These are phyloP conservation scores for Prunus armeniaca DNA, from an alignment of 306 rosid genomes.

Conservation along the genomic window DNA sequence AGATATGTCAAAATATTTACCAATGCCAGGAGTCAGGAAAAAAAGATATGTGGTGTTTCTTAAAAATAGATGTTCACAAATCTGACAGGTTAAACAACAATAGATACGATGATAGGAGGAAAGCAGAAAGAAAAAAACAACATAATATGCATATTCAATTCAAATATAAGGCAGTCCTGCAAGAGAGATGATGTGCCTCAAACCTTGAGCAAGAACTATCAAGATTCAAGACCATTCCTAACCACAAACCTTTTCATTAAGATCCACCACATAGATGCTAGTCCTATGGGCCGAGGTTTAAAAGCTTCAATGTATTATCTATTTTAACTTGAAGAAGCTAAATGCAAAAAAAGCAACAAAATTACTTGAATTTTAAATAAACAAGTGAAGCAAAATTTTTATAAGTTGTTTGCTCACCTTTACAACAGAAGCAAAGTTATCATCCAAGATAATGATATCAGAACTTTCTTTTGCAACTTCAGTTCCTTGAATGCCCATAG, in stretches of 20 bases:
- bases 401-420: conserved; percentile 44
- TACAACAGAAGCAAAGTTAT: conserved; percentile 92
- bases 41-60: too few relatives aligned
- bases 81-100: too few relatives aligned
- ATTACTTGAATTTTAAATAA: background rate
- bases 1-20: too few relatives aligned
- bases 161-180: background rate
- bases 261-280: background rate
- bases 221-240: background rate
- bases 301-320: too few relatives aligned
- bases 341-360: background rate
- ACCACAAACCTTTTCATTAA: too few relatives aligned
- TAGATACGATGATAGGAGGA: background rate
- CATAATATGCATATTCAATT: background rate
- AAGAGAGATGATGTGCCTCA: background rate
- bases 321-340: too few relatives aligned
- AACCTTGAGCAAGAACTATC: background rate
- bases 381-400: background rate
- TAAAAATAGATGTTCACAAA: too few relatives aligned
- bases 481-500: conserved; percentile 98
- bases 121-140: background rate
- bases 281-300: too few relatives aligned
- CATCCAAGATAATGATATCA: conserved; percentile 92
- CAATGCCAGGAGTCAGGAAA: too few relatives aligned
- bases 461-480: conserved; percentile 99